Base-by-base conservation (phyloP, 192 early-diverging fungal species). In the Coemansia sp. region DNA sequence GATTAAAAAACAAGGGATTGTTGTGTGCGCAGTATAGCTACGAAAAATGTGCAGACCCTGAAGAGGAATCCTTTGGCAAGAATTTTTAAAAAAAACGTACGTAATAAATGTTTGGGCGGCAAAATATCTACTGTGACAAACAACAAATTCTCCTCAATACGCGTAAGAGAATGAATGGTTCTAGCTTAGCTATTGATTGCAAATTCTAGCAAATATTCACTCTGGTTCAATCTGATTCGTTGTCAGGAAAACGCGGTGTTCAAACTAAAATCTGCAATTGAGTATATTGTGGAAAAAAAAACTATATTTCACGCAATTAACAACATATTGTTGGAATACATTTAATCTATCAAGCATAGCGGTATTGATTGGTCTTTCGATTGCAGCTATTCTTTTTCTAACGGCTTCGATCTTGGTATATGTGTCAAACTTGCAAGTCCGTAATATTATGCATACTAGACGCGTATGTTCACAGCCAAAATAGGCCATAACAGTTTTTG, bases 1-100 rank as follows among this genome's bases (percentile, higher is more conserved):
- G 4, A 34, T 57, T 33, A 18, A 57, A 49, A 49, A 30, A 57
- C 20, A 57, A 57, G 55, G 55, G 55, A 34, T 7, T 33, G 31
- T 34, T 20, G n/a, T 57, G 9, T 57, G 25, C 55, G 55, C 55
- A 57, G 55, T 57, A 57, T 57, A 20, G 3, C 30, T 29, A 33
- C 33, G 30, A 15, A 57, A 34, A 57, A 34, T 57, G 31, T 31
- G 18, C 18, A 20, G 29, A 34, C 55, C 28, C 55, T 33, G 26
- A 6, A 31, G 10, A 4, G 30, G 29, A 57, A 1, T 46, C 18
- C n/a, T 23, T 26, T 51, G 23, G 8, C 10, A 13, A 5, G 21
- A 26, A 51, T 7, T 23, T 51, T 51, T 26, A 20, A 46, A 40
- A n/a, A 20, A 46, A 46, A 46, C 18, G 43, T 46, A 16, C 43